Percentiles rank a stretch among this genome's conserved stretches.
Conservation (phyloP, 257 asterid genomes). For the Jasminum sambac region DNA sequence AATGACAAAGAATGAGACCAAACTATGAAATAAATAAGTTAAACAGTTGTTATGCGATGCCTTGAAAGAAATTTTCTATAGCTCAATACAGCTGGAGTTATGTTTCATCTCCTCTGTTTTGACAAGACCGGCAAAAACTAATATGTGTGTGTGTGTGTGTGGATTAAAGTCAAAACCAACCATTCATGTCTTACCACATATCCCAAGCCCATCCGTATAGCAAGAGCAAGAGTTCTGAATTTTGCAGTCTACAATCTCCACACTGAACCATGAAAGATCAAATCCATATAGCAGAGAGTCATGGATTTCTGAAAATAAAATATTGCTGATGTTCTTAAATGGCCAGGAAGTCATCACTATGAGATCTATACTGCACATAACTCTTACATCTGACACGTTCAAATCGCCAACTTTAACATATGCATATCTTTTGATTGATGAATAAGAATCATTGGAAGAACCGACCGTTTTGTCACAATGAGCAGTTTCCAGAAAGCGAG, state of each 20-base stretch:
- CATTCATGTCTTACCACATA: not conserved
- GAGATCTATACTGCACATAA: slow-evolving; percentile 18
- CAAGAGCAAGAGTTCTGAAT: not conserved
- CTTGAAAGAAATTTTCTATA: too few species aligned
- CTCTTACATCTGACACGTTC: not conserved
- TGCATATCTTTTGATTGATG: slow-evolving; percentile 2
- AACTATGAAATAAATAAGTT: too few species aligned
- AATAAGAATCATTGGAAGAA: not conserved
- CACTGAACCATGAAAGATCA: slow-evolving; percentile 32
- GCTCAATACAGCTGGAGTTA: too few species aligned
- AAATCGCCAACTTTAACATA: slow-evolving; percentile 24
- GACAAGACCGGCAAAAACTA: too few species aligned
- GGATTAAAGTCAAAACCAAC: too few species aligned
- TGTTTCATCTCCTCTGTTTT: too few species aligned
- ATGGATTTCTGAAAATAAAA: slow-evolving; percentile 26
- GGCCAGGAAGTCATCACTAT: slow-evolving; percentile 12
- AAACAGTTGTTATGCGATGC: too few species aligned
- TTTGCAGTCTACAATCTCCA: not conserved
- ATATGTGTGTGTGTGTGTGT: too few species aligned
- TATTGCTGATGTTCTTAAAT: not conserved
- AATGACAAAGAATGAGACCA: too few species aligned
- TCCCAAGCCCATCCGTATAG: too few species aligned
- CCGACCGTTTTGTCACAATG: not conserved
- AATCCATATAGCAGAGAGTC: slow-evolving; percentile 28
- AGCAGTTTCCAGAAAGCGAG: not conserved